Percentiles rank a stretch among this genome's conserved stretches.
Evolutionary conservation across 1,284 basidiomycete species (phyloP).

Genomic region (Leccinum subspadiceum): DNA sequence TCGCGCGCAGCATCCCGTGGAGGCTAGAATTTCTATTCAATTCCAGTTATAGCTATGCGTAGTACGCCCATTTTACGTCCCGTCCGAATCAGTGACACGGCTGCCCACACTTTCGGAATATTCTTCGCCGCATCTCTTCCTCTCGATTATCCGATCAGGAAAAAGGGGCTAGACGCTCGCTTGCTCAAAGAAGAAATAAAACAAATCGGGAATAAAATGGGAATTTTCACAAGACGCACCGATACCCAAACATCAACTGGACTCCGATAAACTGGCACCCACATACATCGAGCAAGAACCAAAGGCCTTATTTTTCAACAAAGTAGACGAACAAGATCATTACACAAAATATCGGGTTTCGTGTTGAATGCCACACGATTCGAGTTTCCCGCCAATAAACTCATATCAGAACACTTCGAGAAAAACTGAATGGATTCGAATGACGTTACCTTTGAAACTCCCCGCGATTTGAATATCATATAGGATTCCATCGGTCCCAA

Average conservation of each 20-base stretch:
- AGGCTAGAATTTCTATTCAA: too few relatives aligned
- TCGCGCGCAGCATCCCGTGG: too few relatives aligned
- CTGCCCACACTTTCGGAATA: slow-evolving; percentile 34
- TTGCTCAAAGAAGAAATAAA: neutral
- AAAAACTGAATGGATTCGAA: too few relatives aligned
- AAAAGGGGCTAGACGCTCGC: slow-evolving; percentile 2
- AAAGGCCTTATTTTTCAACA: slow-evolving; percentile 42
- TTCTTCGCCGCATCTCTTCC: slow-evolving; percentile 53
- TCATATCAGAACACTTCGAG: too few relatives aligned
- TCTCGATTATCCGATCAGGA: too few relatives aligned
- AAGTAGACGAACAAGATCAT: neutral
- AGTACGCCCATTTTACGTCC: too few relatives aligned
- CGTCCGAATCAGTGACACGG: too few relatives aligned
- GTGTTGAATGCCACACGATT: neutral
- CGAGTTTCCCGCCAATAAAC: too few relatives aligned
- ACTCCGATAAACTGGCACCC: slow-evolving; percentile 77
- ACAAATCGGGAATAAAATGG: slow-evolving; percentile 5
- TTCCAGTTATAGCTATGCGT: too few relatives aligned
- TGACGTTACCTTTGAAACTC: too few relatives aligned
- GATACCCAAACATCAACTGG: slow-evolving; percentile 95
- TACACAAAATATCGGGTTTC: neutral
- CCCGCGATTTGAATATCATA: too few relatives aligned
- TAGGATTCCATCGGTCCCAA: too few relatives aligned
- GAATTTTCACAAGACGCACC: slow-evolving; percentile 41
- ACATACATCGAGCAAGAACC: slow-evolving; percentile 65